Conservation (phyloP, 306 rosid species). For the Acacia confusa region DNA sequence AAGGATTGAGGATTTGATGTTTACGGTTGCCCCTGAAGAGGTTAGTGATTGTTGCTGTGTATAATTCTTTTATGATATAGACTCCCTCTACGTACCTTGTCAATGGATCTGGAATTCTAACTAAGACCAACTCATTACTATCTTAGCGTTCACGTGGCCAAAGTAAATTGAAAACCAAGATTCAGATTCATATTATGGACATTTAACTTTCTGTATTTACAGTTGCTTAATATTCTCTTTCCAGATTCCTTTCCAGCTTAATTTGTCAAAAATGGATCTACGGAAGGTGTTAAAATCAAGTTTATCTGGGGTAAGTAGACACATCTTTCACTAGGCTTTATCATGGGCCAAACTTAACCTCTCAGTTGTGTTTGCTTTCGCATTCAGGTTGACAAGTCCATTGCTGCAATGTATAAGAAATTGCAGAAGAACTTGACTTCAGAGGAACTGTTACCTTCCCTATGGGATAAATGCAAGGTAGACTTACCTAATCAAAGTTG, state of each 20-base stretch:
- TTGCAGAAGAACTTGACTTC: slow-evolving; percentile 94
- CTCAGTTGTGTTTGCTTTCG: slow-evolving; percentile 28
- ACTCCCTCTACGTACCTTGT: slow-evolving; percentile 1
- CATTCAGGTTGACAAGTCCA: slow-evolving; percentile 81
- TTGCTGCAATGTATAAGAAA: slow-evolving; percentile 82
- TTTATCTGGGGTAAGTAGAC: slow-evolving; percentile 77
- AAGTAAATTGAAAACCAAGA: background rate
- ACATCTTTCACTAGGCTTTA: slow-evolving; percentile 22
- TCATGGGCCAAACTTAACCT: slow-evolving; percentile 1
- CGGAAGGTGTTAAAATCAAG: slow-evolving; percentile 89
- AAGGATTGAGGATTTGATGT: slow-evolving; percentile 90
- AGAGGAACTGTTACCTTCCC: slow-evolving; percentile 88
- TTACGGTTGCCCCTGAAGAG: slow-evolving; percentile 95
- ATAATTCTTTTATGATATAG: slow-evolving; percentile 11
- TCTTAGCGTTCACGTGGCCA: background rate
- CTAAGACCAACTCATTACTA: background rate
- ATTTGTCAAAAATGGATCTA: slow-evolving; percentile 87
- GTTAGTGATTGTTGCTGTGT: slow-evolving; percentile 45
- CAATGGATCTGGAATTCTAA: background rate
- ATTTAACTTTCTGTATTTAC: background rate
- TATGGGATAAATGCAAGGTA: slow-evolving; percentile 99
- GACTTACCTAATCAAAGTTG: slow-evolving; percentile 14
- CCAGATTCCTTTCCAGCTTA: slow-evolving; percentile 98
- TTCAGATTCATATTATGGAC: slow-evolving; percentile 22
- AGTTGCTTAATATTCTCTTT: slow-evolving; percentile 31